Percentiles rank a stretch among this genome's conserved stretches.
Evolutionary conservation across 805 yeast genomes (phyloP).

Genomic region (Helenozyma baotianmanensis): DNA sequence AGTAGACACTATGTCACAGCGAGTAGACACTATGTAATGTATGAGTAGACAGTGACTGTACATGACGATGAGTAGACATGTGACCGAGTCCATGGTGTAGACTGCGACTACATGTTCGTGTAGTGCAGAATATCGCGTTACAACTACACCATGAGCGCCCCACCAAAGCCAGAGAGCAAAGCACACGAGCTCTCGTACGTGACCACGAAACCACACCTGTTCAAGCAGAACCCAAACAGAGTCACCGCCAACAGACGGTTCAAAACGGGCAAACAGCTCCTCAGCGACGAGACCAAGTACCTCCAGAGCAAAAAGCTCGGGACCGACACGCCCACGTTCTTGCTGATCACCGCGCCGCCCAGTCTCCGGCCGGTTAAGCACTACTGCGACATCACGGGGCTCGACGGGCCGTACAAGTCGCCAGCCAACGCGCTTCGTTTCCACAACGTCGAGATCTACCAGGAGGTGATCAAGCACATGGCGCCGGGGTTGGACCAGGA

Average conservation of each 20-base stretch:
- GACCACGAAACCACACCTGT: constrained; percentile 43
- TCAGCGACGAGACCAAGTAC: constrained; percentile 75
- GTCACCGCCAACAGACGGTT: constrained; percentile 55
- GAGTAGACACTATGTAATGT: no score
- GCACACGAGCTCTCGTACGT: constrained; percentile 33
- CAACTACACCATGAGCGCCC: background rate
- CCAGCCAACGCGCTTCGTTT: constrained; percentile 74
- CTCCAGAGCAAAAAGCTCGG: constrained; percentile 37
- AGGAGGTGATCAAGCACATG: constrained; percentile 67
- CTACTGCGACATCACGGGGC: constrained; percentile 92
- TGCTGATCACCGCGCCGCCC: constrained; percentile 80
- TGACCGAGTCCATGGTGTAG: no score
- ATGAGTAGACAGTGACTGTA: no score
- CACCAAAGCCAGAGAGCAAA: constrained; percentile 8
- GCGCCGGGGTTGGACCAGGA: constrained; percentile 93
- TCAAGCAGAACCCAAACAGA: constrained; percentile 52
- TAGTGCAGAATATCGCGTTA: no score
- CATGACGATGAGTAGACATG: no score
- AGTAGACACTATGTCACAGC: no score
- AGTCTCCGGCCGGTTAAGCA: constrained; percentile 73
- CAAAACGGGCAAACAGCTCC: constrained; percentile 68
- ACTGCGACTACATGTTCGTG: no score
- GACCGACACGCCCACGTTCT: constrained; percentile 59
- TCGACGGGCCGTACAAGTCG: constrained; percentile 69
- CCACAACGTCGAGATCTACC: constrained; percentile 77